These are phyloP conservation scores for Phalaenopsis aphrodite DNA, from an alignment of 106 monocot genomes.

Conservation along the genomic window DNA sequence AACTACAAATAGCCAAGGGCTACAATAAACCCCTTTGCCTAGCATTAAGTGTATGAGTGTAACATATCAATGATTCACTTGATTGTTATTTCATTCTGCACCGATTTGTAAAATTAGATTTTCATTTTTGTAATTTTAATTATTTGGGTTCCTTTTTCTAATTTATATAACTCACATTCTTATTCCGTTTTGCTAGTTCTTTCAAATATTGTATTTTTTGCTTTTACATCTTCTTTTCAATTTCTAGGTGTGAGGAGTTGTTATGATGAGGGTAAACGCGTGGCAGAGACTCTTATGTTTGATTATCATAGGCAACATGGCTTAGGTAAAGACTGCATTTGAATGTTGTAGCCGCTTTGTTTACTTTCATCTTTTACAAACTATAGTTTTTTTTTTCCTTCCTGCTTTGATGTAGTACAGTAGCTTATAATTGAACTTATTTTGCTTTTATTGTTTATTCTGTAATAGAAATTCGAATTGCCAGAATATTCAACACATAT, in stretches of 20 bases:
- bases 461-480: slow-evolving; percentile 81
- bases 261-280: slow-evolving; percentile 82
- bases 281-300: slow-evolving; percentile 73
- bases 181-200: background rate
- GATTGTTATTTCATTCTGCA: background rate
- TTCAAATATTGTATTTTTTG: background rate
- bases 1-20: background rate
- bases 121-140: background rate
- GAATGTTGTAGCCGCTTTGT: background rate
- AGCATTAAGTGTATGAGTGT: background rate
- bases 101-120: background rate
- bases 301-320: slow-evolving; percentile 84
- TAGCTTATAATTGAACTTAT: background rate
- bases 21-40: background rate
- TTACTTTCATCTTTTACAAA: background rate
- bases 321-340: slow-evolving; percentile 30
- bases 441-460: background rate
- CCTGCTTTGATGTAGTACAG: background rate
- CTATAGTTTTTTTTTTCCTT: background rate
- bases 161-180: background rate
- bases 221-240: background rate
- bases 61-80: background rate
- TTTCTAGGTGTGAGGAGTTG: slow-evolving; percentile 66
- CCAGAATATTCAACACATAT: slow-evolving; percentile 96
- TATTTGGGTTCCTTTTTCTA: background rate